Conservation (phyloP, 306 rosid genomes). For the Biancaea sappan region DNA sequence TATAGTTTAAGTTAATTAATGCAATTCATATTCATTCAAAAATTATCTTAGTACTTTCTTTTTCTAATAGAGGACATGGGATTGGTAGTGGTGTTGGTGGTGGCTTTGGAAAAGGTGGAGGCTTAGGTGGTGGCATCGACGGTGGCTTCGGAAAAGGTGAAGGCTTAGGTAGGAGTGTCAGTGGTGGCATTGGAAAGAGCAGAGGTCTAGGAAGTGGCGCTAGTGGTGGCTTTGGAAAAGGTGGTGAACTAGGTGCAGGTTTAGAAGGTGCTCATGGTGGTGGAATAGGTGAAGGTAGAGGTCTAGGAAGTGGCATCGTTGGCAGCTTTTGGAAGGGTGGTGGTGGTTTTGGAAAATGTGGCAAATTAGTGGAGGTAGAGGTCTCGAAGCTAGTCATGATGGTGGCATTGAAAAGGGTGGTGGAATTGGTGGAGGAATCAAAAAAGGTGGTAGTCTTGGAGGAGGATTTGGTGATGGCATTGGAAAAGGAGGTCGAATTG, state of each 20-base stretch:
- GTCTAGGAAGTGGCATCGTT: no score
- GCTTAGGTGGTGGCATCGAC: no score
- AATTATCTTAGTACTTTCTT: no score
- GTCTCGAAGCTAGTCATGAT: not conserved
- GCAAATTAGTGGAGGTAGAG: not conserved
- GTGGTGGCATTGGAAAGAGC: not conserved
- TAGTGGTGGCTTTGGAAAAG: not conserved
- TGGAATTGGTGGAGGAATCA: not conserved
- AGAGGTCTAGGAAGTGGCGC: not conserved
- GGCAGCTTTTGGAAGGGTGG: no score
- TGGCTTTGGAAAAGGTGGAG: no score
- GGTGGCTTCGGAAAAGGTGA: not conserved
- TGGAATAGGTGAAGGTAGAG: not conserved
- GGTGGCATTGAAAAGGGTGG: slow-evolving; percentile 27
- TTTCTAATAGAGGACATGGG: not conserved
- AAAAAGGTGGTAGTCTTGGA: not conserved
- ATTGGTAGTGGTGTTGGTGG: not conserved
- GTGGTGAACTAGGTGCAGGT: not conserved
- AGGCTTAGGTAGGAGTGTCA: not conserved
- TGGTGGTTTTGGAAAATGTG: no score
- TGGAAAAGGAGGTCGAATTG: not conserved
- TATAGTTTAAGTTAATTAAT: no score
- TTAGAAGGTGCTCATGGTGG: not conserved
- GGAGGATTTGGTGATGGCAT: slow-evolving; percentile 26
- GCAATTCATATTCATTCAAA: no score